Evolutionary conservation across 768 basidiomycete species (phyloP), one percentile per base, ranked within the genome.

Genomic region (Leccinum subgranulosum): DNA sequence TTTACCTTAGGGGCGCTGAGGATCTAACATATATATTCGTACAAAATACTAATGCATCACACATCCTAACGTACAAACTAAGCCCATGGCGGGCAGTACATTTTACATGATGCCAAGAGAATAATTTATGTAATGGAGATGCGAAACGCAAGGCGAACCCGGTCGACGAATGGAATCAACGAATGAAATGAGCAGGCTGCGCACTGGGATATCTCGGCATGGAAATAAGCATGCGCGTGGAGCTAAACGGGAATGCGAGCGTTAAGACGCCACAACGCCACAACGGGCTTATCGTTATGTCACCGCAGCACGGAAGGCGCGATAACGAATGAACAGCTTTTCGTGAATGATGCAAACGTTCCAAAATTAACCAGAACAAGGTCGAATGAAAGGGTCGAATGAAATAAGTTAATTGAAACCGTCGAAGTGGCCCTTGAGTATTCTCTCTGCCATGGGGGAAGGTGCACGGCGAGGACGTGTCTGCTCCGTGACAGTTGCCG

Each of bases 371-470:
- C 28, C 23, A 51, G 36, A 57, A 51, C 23, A 43, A 10, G 47
- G 28, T 10, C 54, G 50, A 56, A 52, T 31, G 31, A 31, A 31
- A 12, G 31, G 49, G 28, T 15, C 54, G 50, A 57, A 52, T 41
- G 53, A 12, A 34, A 53, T 56, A 53, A 55, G 39, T 81, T 74
- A 92, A 68, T 90, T 89, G 79, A 94, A 94, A 50, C 92, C 87
- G 68, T 94, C 92, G 64, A 93, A 94, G 65, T 94, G 92, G 9
- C 92, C 92, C 77, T 90, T 94, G 64, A 94, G 81, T 59, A 94
- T 92, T 57, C 92, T 80, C 74, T 94, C 92, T 61, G 91, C 92
- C 92, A 92, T 93, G 6, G 91, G 91, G 39, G 89, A 91, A 19
- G 90, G 91, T 3, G 88, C 89, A 59, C 84, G 77, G 55, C 82